Evolutionary conservation across 441 rosid species (phyloP), one percentile per base, ranked within the genome.

Genomic region (Manihot esculenta): DNA sequence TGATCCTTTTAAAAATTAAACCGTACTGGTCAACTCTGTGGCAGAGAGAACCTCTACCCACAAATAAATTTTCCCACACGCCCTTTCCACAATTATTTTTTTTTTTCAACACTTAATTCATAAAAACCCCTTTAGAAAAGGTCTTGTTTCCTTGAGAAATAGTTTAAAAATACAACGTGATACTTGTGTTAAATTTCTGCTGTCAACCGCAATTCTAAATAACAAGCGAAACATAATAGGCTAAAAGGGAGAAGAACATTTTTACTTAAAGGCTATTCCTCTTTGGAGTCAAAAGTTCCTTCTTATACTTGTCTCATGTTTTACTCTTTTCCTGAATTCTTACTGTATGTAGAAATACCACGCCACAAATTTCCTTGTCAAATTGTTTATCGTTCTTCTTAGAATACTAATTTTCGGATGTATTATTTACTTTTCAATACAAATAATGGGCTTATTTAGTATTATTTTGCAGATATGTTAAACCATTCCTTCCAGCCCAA

Each of bases 401-500:
- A 6, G 42, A 54, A 23, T 15, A 58, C 60, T 45, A 27, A 41
- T 47, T 24, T 50, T 42, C 27, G 50, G 30, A 41, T 54, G 24
- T 20, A 18, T 12, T 72, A 55, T 12, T 33, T 21, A 2, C 41
- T 57, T 64, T 48, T 56, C 57, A 12, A 72, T 10, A 45, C 42
- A 63, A 18, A 10, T 33, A 44, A 50, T 54, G 58, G 18, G 38
- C 57, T 47, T 48, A 57, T 53, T 66, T 47, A 59, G 10, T 66
- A 33, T 73, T 76, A 23, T 75, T 51, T 55, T 77, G 86, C 93
- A 94, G 99, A 94, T 80, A 94, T 90, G 97, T 76, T 94, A 62
- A 94, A 88, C 82, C 97, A 94, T 74, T 91, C 99, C 44, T 85
- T 82, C 45, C 80, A 84, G 78, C 97, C 99, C 73, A 94, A 87